Evolutionary conservation across 495 filamentous ascomycete species (phyloP).

Genomic region (Pseudoneurospora amorphoporcata): DNA sequence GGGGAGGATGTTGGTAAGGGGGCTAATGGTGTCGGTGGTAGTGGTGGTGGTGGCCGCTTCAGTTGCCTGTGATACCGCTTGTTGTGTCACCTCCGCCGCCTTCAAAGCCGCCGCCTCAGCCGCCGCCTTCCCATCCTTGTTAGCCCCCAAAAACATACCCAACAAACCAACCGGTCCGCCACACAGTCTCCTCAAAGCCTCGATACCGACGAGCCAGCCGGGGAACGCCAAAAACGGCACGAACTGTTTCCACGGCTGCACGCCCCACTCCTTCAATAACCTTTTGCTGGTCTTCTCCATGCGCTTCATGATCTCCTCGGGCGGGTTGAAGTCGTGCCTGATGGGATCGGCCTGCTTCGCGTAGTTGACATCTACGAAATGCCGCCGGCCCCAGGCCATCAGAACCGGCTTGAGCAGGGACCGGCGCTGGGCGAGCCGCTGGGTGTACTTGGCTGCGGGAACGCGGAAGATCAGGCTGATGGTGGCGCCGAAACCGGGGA

Average conservation of each 20-base stretch:
- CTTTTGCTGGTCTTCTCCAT: conserved; percentile 20
- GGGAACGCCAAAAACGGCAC: conserved; percentile 41
- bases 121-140: background rate
- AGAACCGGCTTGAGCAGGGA: conserved; percentile 40
- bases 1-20: background rate
- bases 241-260: conserved; percentile 42
- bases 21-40: background rate
- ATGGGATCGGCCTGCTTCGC: conserved; percentile 1
- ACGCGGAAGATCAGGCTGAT: conserved; percentile 49
- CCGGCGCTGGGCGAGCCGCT: conserved; percentile 30
- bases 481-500: conserved; percentile 59
- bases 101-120: background rate
- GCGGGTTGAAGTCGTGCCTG: background rate
- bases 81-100: background rate
- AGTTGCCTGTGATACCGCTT: background rate
- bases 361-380: conserved; percentile 16
- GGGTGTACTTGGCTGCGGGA: conserved; percentile 48
- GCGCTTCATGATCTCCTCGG: background rate
- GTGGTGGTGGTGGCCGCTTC: background rate
- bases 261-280: conserved; percentile 35
- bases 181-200: conserved; percentile 55
- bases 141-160: conserved; percentile 22
- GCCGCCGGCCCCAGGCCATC: conserved; percentile 34
- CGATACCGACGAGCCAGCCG: conserved; percentile 57
- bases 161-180: conserved; percentile 46